A percentile compares a stretch with the other conserved stretches of the same genome.
These are phyloP conservation scores for Fusarium siculi DNA, from an alignment of 2,329 filamentous ascomycete genomes.

Conservation along the genomic window DNA sequence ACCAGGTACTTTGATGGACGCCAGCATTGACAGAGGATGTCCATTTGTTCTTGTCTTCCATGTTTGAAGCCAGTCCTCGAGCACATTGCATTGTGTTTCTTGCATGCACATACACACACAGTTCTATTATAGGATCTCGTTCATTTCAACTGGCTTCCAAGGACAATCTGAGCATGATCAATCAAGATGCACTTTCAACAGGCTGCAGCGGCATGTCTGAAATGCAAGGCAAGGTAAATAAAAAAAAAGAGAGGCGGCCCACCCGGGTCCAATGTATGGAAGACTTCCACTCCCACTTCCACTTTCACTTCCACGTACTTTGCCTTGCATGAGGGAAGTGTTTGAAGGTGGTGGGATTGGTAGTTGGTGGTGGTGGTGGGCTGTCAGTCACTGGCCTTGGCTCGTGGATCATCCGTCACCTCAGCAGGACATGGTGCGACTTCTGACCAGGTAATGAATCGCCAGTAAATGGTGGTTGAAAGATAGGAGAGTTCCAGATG, in stretches of 20 bases:
- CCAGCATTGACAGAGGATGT: conserved; percentile 21
- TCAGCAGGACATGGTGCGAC: conserved; percentile 20
- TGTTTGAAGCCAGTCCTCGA: not conserved
- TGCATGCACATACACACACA: not conserved
- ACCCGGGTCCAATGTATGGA: conserved; percentile 13
- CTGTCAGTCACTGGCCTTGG: conserved; percentile 23
- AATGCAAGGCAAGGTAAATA: conserved; percentile 21
- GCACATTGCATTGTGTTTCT: not conserved
- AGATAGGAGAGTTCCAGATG: not conserved
- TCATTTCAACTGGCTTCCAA: not conserved
- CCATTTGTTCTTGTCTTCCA: conserved; percentile 9
- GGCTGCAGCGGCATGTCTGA: conserved; percentile 29
- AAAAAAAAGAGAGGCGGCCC: conserved; percentile 1
- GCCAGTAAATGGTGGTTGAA: not conserved
- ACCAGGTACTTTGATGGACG: conserved; percentile 28
- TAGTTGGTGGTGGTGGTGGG: conserved; percentile 18
- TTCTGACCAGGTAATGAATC: not conserved
- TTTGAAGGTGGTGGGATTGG: conserved; percentile 16
- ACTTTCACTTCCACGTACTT: not conserved
- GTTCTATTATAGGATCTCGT: not conserved
- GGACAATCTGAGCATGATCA: not conserved
- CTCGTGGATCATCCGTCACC: conserved; percentile 24
- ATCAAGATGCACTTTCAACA: conserved; percentile 8
- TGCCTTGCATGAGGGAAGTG: conserved; percentile 1
- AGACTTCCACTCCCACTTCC: not conserved